phyloP scores from a whole-genome alignment of 2,329 filamentous ascomycete species.

The Penicillium sp. region DNA sequence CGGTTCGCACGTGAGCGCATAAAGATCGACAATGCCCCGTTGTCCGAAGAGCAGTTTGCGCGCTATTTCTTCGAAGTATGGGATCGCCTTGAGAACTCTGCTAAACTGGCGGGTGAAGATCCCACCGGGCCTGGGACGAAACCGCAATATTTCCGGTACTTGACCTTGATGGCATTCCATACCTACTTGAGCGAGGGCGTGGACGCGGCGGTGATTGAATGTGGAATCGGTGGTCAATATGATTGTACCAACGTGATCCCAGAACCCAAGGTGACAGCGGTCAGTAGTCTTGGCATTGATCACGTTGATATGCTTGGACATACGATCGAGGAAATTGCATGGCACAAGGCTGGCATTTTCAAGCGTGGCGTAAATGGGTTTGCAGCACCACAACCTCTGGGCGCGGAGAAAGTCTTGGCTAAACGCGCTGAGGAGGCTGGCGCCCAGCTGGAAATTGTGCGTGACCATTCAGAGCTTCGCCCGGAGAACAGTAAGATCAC shows the following conservation, averaged over 20 bases:
- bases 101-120: slow-evolving; percentile 51
- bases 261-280: slow-evolving; percentile 66
- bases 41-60: slow-evolving; percentile 67
- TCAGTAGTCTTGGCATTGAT: slow-evolving; percentile 81
- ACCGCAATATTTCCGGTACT: slow-evolving; percentile 87
- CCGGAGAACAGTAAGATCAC: slow-evolving; percentile 44
- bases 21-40: slow-evolving; percentile 68
- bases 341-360: slow-evolving; percentile 89
- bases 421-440: slow-evolving; percentile 53
- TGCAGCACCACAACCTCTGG: slow-evolving; percentile 56
- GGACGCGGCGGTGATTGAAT: slow-evolving; percentile 78
- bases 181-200: slow-evolving; percentile 75
- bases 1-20: slow-evolving; percentile 82
- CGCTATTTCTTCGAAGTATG: slow-evolving; percentile 81
- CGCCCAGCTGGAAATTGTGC: slow-evolving; percentile 49
- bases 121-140: slow-evolving; percentile 60
- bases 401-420: slow-evolving; percentile 56
- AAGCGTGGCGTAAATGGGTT: slow-evolving; percentile 65
- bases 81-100: slow-evolving; percentile 62
- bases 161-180: slow-evolving; percentile 86
- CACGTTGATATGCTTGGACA: slow-evolving; percentile 77
- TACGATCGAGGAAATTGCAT: slow-evolving; percentile 78
- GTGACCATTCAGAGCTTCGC: slow-evolving; percentile 46
- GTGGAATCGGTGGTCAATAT: slow-evolving; percentile 89
- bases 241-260: slow-evolving; percentile 85